Evolutionary conservation across 495 filamentous ascomycete genomes (phyloP).

Genomic region (Tuber calosporum): DNA sequence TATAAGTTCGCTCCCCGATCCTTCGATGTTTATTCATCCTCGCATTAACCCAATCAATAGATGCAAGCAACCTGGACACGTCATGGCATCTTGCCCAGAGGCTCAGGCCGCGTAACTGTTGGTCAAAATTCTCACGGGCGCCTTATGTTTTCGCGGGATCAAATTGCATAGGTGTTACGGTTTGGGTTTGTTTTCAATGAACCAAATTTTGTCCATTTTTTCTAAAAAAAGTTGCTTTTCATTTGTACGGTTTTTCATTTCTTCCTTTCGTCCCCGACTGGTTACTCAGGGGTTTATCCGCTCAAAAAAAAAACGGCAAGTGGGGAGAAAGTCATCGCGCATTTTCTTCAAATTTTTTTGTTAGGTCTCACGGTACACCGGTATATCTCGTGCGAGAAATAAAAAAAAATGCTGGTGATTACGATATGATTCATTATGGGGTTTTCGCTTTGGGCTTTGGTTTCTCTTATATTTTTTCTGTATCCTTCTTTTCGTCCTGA

Average conservation of each 20-base stretch:
- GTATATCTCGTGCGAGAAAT: constrained; percentile 23
- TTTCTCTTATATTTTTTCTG: constrained; percentile 32
- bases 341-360: constrained; percentile 28
- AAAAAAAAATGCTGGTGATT: constrained; percentile 32
- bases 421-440: constrained; percentile 34
- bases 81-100: constrained; percentile 86
- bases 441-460: constrained; percentile 34
- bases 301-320: constrained; percentile 29
- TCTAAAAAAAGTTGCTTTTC: constrained; percentile 36
- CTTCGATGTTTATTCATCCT: neutral
- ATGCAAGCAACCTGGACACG: constrained; percentile 96
- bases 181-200: constrained; percentile 41
- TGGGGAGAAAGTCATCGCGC: constrained; percentile 26
- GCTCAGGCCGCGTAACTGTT: constrained; percentile 25
- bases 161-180: constrained; percentile 39
- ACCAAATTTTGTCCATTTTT: constrained; percentile 36
- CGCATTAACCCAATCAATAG: constrained; percentile 26
- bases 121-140: constrained; percentile 29
- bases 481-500: constrained; percentile 4
- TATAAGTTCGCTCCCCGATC: constrained; percentile 56
- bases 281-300: constrained; percentile 31
- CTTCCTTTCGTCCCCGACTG: constrained; percentile 13
- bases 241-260: constrained; percentile 31
- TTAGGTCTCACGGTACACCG: constrained; percentile 26
- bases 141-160: constrained; percentile 37